Conservation (phyloP, 805 yeast genomes). For the Ogataea chonburiensis region DNA sequence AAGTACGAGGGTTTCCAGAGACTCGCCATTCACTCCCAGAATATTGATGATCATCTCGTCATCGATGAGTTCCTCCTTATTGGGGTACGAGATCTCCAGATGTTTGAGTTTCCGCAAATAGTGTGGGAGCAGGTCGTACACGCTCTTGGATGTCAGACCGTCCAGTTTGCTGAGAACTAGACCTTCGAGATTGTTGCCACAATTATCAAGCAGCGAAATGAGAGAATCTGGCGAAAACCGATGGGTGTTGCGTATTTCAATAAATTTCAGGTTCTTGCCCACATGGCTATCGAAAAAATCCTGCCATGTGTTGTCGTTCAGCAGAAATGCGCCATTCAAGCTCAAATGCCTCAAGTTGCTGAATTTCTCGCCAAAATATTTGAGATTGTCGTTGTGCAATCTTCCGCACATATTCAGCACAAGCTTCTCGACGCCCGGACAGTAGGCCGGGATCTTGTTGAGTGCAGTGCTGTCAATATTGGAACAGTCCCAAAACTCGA, state of each 20-base stretch:
- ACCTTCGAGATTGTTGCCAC: slow-evolving; percentile 54
- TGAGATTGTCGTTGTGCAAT: slow-evolving; percentile 71
- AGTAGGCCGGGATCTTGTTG: slow-evolving; percentile 68
- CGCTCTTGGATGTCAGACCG: slow-evolving; percentile 57
- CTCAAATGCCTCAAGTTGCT: slow-evolving; percentile 50
- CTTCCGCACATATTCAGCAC: slow-evolving; percentile 92
- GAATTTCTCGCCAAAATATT: slow-evolving; percentile 61
- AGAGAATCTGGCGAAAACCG: slow-evolving; percentile 71
- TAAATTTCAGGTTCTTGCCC: slow-evolving; percentile 52
- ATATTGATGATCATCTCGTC: slow-evolving; percentile 67
- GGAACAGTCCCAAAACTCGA: slow-evolving; percentile 94
- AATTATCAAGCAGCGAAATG: slow-evolving; percentile 56
- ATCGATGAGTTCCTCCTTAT: slow-evolving; percentile 58
- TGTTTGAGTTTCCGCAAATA: slow-evolving; percentile 52
- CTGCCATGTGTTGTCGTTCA: slow-evolving; percentile 76
- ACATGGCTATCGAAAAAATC: slow-evolving; percentile 56
- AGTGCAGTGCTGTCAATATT: slow-evolving; percentile 64
- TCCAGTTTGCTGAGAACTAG: slow-evolving; percentile 69
- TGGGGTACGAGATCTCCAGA: slow-evolving; percentile 69
- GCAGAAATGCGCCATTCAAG: slow-evolving; percentile 89
- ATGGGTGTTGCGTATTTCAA: slow-evolving; percentile 79
- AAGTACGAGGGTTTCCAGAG: slow-evolving; percentile 54
- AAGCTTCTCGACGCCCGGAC: slow-evolving; percentile 68
- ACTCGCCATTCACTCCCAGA: slow-evolving; percentile 59
- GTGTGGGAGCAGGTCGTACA: slow-evolving; percentile 65